Base-by-base conservation (phyloP, 2,329 filamentous ascomycete species). In the Talaromyces marneffei region DNA sequence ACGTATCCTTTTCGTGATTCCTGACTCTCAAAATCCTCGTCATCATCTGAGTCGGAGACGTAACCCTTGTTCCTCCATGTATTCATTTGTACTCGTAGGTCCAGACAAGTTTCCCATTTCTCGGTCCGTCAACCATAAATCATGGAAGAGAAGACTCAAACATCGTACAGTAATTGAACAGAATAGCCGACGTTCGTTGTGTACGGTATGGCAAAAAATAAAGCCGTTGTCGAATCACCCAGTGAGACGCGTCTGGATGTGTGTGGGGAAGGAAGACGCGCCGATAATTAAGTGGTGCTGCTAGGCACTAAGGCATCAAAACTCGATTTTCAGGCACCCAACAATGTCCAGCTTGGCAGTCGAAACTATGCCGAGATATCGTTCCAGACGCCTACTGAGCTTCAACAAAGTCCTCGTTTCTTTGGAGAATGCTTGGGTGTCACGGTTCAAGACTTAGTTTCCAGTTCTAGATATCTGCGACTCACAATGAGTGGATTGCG, bases 1-100 rank as follows among this genome's bases (percentile, higher is more conserved):
- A 8, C 16, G 9, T 59, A 33, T 48, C 20, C 33, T 12, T 65
- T 64, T 39, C 62, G 65, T 8, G 64, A 25, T 20, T 69, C 66
- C 61, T 75, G 70, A 52, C 69, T 74, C 29, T 77, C 76, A 50
- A 75, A 70, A 54, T 74, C 74, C 53, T 76, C 77, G 53, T 78
- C 77, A 20, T 78, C 76, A 63, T 82, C 80, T 46, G 80, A 81
- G 69, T 82, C 80, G 63, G 78, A 78, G 64, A 82, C 80, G 74
- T 77, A 82, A 58, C 80, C 79, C 72, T 77, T 75, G 70, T 77
- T 73, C 69, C 76, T 77, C 80, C 80, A 82, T 75, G 73, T 72
- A 74, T 78, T 75, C 75, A 77, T 78, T 75, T 71, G 71, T 69
- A 66, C 67, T 62, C 65, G 68, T 62, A 69, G 12, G 52, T 27